A percentile compares a stretch with the other conserved stretches of the same genome.
phyloP scores from a whole-genome alignment of 345 rosid genomes.

The Linum tenue region DNA sequence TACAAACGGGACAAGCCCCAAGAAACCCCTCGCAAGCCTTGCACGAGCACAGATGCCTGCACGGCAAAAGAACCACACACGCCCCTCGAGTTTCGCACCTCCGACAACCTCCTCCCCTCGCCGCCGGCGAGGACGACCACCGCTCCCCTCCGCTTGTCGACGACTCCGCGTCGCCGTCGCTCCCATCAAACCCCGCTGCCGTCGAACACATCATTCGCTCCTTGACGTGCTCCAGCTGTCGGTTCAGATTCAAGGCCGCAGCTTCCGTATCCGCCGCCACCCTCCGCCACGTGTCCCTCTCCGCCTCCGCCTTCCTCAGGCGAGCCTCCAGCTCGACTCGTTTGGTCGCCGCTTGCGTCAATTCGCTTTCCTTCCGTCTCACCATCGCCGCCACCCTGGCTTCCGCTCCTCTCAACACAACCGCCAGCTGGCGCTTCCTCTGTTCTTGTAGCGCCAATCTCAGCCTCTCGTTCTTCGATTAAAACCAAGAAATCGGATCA shows the following conservation, averaged over 20 bases:
- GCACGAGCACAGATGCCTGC: conserved; percentile 61
- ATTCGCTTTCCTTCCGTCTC: conserved; percentile 52
- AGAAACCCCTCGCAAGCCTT: conserved; percentile 38
- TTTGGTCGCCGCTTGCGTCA: conserved; percentile 38
- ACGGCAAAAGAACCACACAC: conserved; percentile 47
- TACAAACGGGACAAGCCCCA: conserved; percentile 46
- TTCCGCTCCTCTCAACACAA: conserved; percentile 33
- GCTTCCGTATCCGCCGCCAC: conserved; percentile 52
- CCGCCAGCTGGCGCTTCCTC: conserved; percentile 37
- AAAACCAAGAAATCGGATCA: not conserved
- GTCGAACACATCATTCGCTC: conserved; percentile 7
- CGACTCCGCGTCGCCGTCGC: conserved; percentile 14
- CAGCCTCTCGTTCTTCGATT: conserved; percentile 42
- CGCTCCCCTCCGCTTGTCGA: conserved; percentile 4
- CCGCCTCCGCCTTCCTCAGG: conserved; percentile 43
- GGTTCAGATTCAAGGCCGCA: conserved; percentile 36
- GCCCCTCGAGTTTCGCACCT: conserved; percentile 28
- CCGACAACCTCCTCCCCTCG: conserved; percentile 6
- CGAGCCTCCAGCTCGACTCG: conserved; percentile 47
- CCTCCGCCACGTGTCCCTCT: conserved; percentile 55
- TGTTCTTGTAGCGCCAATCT: conserved; percentile 43
- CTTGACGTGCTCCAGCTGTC: conserved; percentile 27
- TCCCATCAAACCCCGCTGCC: not conserved
- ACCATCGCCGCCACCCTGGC: conserved; percentile 28
- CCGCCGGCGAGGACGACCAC: not conserved